phyloP scores from a whole-genome alignment of 2,329 filamentous ascomycete species.

The Coniella lustricola region DNA sequence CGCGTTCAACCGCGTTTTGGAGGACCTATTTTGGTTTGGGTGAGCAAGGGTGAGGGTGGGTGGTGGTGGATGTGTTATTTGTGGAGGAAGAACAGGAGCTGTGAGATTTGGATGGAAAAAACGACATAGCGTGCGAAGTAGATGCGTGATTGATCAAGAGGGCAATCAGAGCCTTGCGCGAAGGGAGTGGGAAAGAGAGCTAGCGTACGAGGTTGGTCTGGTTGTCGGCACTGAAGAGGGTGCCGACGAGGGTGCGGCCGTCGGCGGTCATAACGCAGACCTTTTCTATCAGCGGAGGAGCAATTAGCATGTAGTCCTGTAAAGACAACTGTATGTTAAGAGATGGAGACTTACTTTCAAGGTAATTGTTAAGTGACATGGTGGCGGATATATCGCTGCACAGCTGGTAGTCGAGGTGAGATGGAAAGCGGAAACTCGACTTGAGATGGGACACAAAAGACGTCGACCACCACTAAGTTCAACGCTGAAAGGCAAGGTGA shows the following conservation, averaged over 20 bases:
- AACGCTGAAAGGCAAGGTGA: too few species aligned
- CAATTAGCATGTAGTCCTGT: too few species aligned
- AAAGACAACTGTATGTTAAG: too few species aligned
- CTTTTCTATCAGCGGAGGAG: constrained; percentile 55
- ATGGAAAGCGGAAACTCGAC: too few species aligned
- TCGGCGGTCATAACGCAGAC: constrained; percentile 89
- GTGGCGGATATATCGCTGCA: constrained; percentile 1
- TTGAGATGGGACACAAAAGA: too few species aligned
- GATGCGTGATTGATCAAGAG: too few species aligned
- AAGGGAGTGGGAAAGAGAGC: background rate
- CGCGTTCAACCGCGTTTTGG: constrained; percentile 74
- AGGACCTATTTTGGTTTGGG: constrained; percentile 53
- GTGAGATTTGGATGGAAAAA: background rate
- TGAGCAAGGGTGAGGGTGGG: too few species aligned
- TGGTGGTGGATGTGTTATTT: too few species aligned
- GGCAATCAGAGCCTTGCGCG: too few species aligned
- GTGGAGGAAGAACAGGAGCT: background rate
- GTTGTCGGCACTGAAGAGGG: constrained; percentile 78
- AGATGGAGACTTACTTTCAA: constrained; percentile 23
- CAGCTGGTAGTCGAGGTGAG: background rate
- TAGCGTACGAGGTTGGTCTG: constrained; percentile 75
- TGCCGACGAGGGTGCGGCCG: constrained; percentile 79
- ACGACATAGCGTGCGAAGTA: too few species aligned
- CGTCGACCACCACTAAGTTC: too few species aligned
- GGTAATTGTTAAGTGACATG: constrained; percentile 26